Evolutionary conservation across 768 basidiomycete genomes (phyloP).

Genomic region (Epithele typhae): DNA sequence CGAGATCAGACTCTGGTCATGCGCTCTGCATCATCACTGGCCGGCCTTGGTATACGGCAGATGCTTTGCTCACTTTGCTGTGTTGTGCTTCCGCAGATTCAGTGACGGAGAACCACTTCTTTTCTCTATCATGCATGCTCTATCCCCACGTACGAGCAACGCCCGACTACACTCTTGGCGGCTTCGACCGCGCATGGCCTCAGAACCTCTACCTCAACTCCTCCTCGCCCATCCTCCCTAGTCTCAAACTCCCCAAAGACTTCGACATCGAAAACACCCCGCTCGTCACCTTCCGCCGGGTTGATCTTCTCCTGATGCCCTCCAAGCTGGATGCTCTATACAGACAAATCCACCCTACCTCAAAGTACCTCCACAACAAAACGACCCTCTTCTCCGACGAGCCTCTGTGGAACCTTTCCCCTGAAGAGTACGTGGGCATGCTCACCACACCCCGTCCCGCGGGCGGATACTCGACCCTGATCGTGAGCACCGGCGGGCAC

Average conservation of each 20-base stretch:
- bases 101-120: constrained; percentile 70
- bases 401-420: constrained; percentile 46
- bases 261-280: constrained; percentile 58
- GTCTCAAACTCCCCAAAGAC: constrained; percentile 40
- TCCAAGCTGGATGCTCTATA: constrained; percentile 42
- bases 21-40: background rate
- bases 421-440: constrained; percentile 45
- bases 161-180: constrained; percentile 52
- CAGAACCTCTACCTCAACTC: constrained; percentile 62
- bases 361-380: background rate
- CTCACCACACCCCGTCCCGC: constrained; percentile 45
- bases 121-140: constrained; percentile 62
- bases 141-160: constrained; percentile 65
- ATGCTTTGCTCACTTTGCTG: background rate
- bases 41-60: background rate
- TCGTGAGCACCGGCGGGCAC: constrained; percentile 64
- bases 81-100: constrained; percentile 43
- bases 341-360: constrained; percentile 15
- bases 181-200: constrained; percentile 61
- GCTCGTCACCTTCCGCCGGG: constrained; percentile 59
- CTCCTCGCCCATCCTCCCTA: constrained; percentile 41
- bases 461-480: constrained; percentile 54
- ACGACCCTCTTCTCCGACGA: constrained; percentile 51
- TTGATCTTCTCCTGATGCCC: constrained; percentile 52
- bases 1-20: background rate